A percentile compares a stretch with the other conserved stretches of the same genome.
These are phyloP conservation scores for Porpolomopsis calyptriformis DNA, from an alignment of 768 basidiomycete species.

Conservation along the genomic window DNA sequence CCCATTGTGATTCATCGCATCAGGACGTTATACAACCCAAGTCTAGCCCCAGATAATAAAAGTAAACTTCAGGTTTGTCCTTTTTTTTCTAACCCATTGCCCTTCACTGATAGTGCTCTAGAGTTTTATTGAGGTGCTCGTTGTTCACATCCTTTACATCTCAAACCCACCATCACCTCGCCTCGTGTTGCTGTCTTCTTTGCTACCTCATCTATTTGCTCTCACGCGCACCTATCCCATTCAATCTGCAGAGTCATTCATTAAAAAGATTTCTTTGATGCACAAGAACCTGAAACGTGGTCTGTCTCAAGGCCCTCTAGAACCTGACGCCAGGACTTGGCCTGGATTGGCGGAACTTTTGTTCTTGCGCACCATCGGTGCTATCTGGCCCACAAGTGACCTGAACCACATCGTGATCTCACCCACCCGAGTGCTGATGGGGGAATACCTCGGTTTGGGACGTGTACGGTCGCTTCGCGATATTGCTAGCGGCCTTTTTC, in stretches of 20 bases:
- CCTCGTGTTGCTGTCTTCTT: conserved; percentile 46
- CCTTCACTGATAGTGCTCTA: conserved; percentile 21
- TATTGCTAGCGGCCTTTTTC: conserved; percentile 76
- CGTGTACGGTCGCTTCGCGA: conserved; percentile 69
- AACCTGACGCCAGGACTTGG: conserved; percentile 68
- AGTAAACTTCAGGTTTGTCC: conserved; percentile 72
- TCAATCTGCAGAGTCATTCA: conserved; percentile 66
- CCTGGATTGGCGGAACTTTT: conserved; percentile 76
- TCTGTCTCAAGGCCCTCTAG: conserved; percentile 55
- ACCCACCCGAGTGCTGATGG: conserved; percentile 79
- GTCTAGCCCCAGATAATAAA: conserved; percentile 86
- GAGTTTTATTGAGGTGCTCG: conserved; percentile 64
- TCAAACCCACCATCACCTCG: conserved; percentile 53
- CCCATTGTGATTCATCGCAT: conserved; percentile 83
- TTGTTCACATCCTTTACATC: conserved; percentile 81
- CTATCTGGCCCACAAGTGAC: conserved; percentile 90
- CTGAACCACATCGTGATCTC: conserved; percentile 83
- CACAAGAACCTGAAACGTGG: conserved; percentile 88
- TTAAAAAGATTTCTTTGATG: conserved; percentile 78
- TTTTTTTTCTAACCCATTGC: not conserved
- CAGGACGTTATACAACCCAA: conserved; percentile 83
- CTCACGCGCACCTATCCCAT: conserved; percentile 77
- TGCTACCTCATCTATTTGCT: conserved; percentile 70
- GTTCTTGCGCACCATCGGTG: conserved; percentile 70
- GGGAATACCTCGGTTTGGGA: conserved; percentile 79